Evolutionary conservation across 805 yeast genomes (phyloP).

Genomic region (Ogataea pignaliae): DNA sequence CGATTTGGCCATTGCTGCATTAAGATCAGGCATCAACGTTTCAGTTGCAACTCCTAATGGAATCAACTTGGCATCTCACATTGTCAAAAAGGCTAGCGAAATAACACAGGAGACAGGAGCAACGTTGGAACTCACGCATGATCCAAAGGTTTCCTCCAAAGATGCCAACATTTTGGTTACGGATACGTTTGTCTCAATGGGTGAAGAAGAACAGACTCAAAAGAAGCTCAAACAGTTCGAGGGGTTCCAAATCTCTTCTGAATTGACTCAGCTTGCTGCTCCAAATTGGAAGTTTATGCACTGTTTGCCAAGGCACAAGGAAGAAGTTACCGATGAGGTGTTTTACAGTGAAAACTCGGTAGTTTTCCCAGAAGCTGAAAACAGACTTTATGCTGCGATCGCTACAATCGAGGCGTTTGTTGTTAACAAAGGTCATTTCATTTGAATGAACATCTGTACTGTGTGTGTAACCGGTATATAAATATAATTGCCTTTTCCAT

Average conservation of each 20-base stretch:
- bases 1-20: constrained; percentile 84
- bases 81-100: constrained; percentile 49
- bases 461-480: too few species aligned
- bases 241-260: constrained; percentile 79
- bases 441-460: neutral
- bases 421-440: constrained; percentile 66
- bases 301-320: constrained; percentile 92
- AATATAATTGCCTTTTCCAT: too few species aligned
- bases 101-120: constrained; percentile 51
- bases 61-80: constrained; percentile 54
- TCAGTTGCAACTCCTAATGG: constrained; percentile 81
- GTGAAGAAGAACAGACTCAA: constrained; percentile 79
- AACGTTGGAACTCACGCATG: constrained; percentile 55
- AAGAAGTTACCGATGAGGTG: constrained; percentile 91
- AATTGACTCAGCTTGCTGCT: constrained; percentile 61
- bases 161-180: constrained; percentile 84
- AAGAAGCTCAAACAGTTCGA: constrained; percentile 72
- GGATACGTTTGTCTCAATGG: constrained; percentile 98
- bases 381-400: constrained; percentile 92
- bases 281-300: constrained; percentile 91
- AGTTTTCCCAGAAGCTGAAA: constrained; percentile 95
- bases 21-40: constrained; percentile 79
- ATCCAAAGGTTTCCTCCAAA: constrained; percentile 69
- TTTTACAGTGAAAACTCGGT: constrained; percentile 80
- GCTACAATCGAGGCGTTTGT: constrained; percentile 90